Evolutionary conservation across 495 filamentous ascomycete species (phyloP), one percentile per base, ranked within the genome.

Genomic region (Talaromyces borbonicus): DNA sequence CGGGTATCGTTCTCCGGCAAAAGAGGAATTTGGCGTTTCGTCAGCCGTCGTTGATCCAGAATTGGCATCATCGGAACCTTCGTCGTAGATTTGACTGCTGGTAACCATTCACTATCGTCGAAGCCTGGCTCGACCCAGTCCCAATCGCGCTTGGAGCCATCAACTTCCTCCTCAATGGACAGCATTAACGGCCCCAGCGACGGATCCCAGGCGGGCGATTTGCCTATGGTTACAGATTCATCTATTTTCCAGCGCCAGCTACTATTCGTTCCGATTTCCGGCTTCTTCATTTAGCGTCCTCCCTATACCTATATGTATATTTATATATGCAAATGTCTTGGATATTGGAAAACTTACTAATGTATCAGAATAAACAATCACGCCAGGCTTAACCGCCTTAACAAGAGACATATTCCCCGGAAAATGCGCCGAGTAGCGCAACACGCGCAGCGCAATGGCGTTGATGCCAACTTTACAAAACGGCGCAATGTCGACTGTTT

Each of bases 51-150:
- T 0, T 52, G 56, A 4, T 52, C 49, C 4, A 51, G 39, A 8
- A 61, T 51, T 15, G 58, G 55, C 12, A 58, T 41, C 58, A 60
- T 60, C n/a, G 53, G 51, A 0, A 43, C 52, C 2, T 48, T 48
- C 23, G 39, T 49, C 8, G 51, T 49, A 43, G 49, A 41, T 3
- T 42, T 23, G 2, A 53, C 29, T 0, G 59, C 52, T 15, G 8
- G 9, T 8, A 39, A 22, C 58, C 56, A 61, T 1, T 38, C 25
- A 1, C 49, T 43, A 30, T 61, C 53, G 31, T 59, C 54, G 24
- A 50, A 62, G 1, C 20, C 43, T 1, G 43, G 12, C 30, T 9
- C 5, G 2, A 53, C 38, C 52, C 53, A 57, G 7, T 52, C 56
- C 11, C 30, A 26, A 1, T 53, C 47, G 1, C 35, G 24, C 19